These are phyloP conservation scores for Gigaspora rosea DNA, from an alignment of 192 early-diverging fungal genomes.

Conservation along the genomic window DNA sequence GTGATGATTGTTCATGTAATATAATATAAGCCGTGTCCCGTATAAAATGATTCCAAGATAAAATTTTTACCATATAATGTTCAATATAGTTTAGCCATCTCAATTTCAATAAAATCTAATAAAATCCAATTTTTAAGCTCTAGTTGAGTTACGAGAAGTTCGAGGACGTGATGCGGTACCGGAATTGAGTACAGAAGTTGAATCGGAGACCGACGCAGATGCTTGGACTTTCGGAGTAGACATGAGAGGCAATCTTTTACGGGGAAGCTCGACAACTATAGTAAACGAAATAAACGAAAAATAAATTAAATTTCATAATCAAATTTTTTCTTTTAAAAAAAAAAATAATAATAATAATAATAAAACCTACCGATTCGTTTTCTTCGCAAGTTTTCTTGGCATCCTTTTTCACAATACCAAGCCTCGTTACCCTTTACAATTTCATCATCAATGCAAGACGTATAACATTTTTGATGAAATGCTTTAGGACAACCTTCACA, in stretches of 20 bases:
- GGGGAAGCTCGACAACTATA: conserved; percentile 57
- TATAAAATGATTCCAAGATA: too few relatives aligned
- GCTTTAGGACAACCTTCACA: conserved; percentile 87
- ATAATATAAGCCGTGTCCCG: too few relatives aligned
- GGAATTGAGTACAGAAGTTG: conserved; percentile 36
- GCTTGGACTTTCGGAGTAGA: conserved; percentile 52
- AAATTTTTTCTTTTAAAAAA: not conserved
- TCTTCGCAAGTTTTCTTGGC: conserved; percentile 56
- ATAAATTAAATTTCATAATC: conserved; percentile 1
- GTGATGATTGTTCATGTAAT: too few relatives aligned
- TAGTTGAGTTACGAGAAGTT: conserved; percentile 26
- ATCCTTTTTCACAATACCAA: conserved; percentile 66
- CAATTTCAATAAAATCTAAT: not conserved
- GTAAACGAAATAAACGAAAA: not conserved
- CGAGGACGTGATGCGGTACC: conserved; percentile 26
- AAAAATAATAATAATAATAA: conserved; percentile 1
- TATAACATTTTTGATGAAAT: conserved; percentile 75
- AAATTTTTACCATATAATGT: not conserved
- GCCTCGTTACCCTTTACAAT: conserved; percentile 49
- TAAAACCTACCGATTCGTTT: conserved; percentile 49
- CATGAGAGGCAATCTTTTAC: conserved; percentile 65
- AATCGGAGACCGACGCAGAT: not conserved
- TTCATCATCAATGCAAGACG: conserved; percentile 43
- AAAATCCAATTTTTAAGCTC: not conserved
- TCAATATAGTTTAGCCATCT: not conserved